A percentile compares a stretch with the other conserved stretches of the same genome.
Conservation (phyloP, 495 filamentous ascomycete species). For the Articulospora tetracladia region DNA sequence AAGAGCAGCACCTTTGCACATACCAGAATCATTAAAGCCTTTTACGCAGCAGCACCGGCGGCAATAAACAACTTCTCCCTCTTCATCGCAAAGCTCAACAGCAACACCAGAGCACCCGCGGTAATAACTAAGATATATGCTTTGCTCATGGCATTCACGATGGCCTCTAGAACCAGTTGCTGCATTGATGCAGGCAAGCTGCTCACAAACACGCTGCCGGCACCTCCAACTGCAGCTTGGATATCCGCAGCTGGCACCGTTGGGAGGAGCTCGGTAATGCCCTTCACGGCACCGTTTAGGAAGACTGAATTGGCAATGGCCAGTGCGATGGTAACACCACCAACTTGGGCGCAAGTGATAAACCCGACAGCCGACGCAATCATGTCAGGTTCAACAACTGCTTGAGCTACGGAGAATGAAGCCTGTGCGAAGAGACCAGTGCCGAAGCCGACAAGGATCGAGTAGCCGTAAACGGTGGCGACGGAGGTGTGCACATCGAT, state of each 20-base stretch:
- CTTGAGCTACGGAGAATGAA: constrained; percentile 50
- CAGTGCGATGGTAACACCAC: constrained; percentile 47
- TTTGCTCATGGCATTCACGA: constrained; percentile 46
- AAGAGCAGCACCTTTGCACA: no score
- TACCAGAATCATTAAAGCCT: no score
- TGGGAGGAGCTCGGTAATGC: constrained; percentile 34
- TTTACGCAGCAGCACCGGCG: constrained; percentile 16
- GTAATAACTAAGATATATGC: constrained; percentile 46
- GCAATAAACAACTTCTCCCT: constrained; percentile 45
- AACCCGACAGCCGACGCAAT: constrained; percentile 44
- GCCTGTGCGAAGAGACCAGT: constrained; percentile 48
- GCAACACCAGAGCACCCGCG: constrained; percentile 40
- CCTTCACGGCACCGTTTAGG: constrained; percentile 37
- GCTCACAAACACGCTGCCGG: constrained; percentile 36
- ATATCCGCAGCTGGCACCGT: constrained; percentile 32
- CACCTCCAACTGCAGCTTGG: constrained; percentile 44
- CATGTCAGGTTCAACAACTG: constrained; percentile 35
- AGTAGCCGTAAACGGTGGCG: constrained; percentile 49
- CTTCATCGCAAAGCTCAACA: constrained; percentile 50
- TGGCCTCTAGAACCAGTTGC: constrained; percentile 39
- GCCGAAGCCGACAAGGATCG: constrained; percentile 50
- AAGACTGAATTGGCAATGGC: constrained; percentile 56
- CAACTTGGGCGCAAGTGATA: constrained; percentile 51
- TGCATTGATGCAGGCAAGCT: constrained; percentile 31
- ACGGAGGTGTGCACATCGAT: constrained; percentile 25